These are phyloP conservation scores for Rosa lucieae DNA, from an alignment of 306 rosid genomes.

Conservation along the genomic window DNA sequence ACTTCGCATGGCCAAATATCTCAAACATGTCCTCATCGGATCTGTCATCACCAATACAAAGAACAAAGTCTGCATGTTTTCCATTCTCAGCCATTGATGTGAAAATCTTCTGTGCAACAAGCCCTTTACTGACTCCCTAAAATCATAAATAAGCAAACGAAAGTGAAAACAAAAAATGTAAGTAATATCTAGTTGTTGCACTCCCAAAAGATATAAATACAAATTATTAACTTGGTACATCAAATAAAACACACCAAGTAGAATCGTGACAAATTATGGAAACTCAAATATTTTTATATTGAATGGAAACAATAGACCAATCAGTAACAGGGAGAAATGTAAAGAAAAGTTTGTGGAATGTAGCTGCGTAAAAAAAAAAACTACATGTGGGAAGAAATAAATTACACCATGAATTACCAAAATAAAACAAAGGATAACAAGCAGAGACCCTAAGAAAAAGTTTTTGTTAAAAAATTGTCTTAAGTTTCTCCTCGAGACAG, in stretches of 20 bases:
- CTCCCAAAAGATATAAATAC: constrained; percentile 16
- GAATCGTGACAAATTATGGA: background rate
- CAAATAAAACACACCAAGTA: background rate
- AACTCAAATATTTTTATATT: background rate
- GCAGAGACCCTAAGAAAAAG: background rate
- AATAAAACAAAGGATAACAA: background rate
- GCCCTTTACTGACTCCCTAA: constrained; percentile 80
- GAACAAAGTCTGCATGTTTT: too few relatives aligned
- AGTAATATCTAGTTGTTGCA: background rate
- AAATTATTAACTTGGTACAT: background rate
- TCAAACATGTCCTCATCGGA: too few relatives aligned
- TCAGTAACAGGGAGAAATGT: too few relatives aligned
- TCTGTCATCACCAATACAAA: too few relatives aligned
- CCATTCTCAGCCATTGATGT: too few relatives aligned
- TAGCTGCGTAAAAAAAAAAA: background rate
- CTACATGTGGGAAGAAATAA: background rate
- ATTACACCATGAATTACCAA: background rate
- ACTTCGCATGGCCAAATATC: too few relatives aligned
- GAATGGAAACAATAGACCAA: too few relatives aligned
- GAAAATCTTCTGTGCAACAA: constrained; percentile 65
- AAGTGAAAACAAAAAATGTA: constrained; percentile 2
- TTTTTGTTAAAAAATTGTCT: background rate
- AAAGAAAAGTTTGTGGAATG: background rate
- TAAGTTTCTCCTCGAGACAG: background rate
- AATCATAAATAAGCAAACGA: background rate